Evolutionary conservation across 179 eudicot species (phyloP), one percentile per base, ranked within the genome.

Genomic region (Carnegiea gigantea): DNA sequence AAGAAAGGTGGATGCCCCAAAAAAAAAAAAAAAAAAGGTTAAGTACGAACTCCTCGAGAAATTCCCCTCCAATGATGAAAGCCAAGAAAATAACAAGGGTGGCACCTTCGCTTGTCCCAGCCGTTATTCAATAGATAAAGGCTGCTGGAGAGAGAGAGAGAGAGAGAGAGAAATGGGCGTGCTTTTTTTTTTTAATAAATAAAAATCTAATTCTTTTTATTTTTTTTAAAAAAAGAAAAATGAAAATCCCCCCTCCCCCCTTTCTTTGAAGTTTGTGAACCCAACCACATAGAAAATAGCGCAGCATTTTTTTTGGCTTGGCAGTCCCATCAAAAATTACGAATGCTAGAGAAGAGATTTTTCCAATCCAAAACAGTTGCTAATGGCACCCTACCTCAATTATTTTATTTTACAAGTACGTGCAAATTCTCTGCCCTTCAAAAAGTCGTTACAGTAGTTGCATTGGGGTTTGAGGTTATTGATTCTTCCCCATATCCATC

Each of bases 31-130:
- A 68, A 1, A 30, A 23, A 67, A 67, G 13, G 40, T 67, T 67
- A 28, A 26, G 72, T 67, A 21, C 54, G 76, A 44, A 77, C 64
- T 70, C 79, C 82, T 82, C 83, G 82, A 82, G 46, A 85, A 82
- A 65, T 73, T 74, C 81, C 73, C 81, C 23, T 23, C 83, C 79
- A 85, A 85, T 85, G 85, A 85, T 83, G 87, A 85, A 85, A 82
- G 26, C 48, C 64, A 73, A 85, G 87, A 85, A 82, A 77, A 75
- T 78, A 72, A 33, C 1, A 33, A 57, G 51, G 33, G 18, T 21
- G 44, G 28, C 28, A 21, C 26, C 18, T 62, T 75, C 13, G 30
- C 60, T 73, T 82, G 49, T 76, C 76, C 65, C 85, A 85, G 87
- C 85, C 85, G 87, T 79, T 85, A 75, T 85, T 82, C 85, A 36